Conservation (phyloP, 164 flowering plant genomes). For the Umbellularia californica region DNA sequence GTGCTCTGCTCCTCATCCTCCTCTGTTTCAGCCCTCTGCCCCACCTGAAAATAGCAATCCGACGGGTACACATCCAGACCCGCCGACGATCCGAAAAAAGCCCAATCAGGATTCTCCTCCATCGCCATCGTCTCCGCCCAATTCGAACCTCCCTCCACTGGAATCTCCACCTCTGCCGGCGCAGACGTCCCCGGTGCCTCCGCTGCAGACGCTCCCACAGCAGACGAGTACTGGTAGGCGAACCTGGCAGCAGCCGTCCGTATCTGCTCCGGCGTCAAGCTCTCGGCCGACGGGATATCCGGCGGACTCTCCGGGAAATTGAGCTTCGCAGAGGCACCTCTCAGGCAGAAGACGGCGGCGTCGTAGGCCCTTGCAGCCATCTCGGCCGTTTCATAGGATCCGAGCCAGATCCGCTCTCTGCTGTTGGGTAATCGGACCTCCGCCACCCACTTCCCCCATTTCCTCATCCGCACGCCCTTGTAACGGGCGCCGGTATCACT, state of each 20-base stretch:
- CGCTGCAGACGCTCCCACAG: background rate
- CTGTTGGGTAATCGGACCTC: slow-evolving; percentile 43
- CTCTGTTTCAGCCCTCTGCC: background rate
- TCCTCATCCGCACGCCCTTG: slow-evolving; percentile 48
- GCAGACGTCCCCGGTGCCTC: background rate
- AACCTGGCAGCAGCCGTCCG: slow-evolving; percentile 30
- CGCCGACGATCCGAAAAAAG: background rate
- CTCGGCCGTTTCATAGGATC: slow-evolving; percentile 39
- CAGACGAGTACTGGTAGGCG: slow-evolving; percentile 19
- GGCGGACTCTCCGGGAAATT: slow-evolving; percentile 39
- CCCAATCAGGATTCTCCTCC: background rate
- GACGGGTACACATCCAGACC: background rate
- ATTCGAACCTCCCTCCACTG: background rate
- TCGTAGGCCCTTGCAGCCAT: slow-evolving; percentile 48
- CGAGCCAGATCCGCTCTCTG: slow-evolving; percentile 41
- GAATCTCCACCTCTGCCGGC: background rate
- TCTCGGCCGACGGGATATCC: slow-evolving; percentile 16
- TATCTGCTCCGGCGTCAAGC: slow-evolving; percentile 28
- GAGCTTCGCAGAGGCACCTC: slow-evolving; percentile 30
- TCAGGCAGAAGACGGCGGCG: slow-evolving; percentile 38
- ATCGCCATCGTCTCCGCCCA: background rate
- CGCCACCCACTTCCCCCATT: slow-evolving; percentile 51
- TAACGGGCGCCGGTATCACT: slow-evolving; percentile 1
- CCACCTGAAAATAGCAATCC: background rate
- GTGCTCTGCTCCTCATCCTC: slow-evolving; percentile 2